Evolutionary conservation across 2,329 filamentous ascomycete genomes (phyloP).

Genomic region (Chalaropsis ovoidea): DNA sequence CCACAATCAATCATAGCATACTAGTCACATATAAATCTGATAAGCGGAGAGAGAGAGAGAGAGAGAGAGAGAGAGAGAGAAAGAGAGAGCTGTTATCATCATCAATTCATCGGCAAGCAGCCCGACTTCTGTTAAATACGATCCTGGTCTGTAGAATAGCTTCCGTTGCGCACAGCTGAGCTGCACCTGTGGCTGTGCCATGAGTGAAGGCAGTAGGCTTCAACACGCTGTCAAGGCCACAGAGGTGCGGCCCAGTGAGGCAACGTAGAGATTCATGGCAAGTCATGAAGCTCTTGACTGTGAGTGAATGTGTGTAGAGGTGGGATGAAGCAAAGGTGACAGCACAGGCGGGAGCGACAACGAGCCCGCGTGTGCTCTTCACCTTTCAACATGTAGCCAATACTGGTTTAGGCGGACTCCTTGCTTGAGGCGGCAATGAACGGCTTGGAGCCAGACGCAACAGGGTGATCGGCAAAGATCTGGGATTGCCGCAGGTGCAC

Average conservation of each 20-base stretch:
- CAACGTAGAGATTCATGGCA: not conserved
- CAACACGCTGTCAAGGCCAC: not conserved
- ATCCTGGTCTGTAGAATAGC: constrained; percentile 21
- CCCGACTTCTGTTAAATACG: constrained; percentile 21
- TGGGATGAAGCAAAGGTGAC: not conserved
- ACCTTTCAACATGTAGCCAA: not conserved
- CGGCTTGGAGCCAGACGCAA: constrained; percentile 37
- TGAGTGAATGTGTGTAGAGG: constrained; percentile 1
- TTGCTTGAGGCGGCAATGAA: constrained; percentile 34
- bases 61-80: not conserved
- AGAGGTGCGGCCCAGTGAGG: not conserved
- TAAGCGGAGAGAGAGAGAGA: not conserved
- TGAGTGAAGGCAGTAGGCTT: not conserved
- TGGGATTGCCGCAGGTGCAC: constrained; percentile 61
- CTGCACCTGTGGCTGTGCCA: not conserved
- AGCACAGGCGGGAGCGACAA: too few species aligned
- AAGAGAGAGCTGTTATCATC: constrained; percentile 12
- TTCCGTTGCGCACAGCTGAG: not conserved
- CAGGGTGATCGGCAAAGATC: constrained; percentile 49
- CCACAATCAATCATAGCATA: too few species aligned
- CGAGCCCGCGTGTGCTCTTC: not conserved
- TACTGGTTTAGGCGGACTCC: constrained; percentile 23
- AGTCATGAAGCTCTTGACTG: constrained; percentile 1
- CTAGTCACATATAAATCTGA: not conserved
- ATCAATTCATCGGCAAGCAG: constrained; percentile 20